Evolutionary conservation across 306 rosid genomes (phyloP), one percentile per base, ranked within the genome.

Genomic region (Astragalus membranaceus): DNA sequence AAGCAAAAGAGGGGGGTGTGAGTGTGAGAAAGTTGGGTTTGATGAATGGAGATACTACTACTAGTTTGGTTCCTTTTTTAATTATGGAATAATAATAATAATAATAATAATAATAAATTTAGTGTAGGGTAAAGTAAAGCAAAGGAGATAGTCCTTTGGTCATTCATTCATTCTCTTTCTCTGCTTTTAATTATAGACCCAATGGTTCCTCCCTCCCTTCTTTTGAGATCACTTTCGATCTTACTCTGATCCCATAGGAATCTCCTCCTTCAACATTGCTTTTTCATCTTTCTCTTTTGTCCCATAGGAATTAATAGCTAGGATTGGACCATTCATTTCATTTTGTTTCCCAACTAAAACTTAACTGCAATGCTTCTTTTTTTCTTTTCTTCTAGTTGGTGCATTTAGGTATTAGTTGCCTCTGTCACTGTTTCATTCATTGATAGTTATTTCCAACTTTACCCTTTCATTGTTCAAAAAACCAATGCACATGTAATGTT

Each of bases 231-330:
- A 48, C 82, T 79, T 82, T 82, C 66, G 48, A 54, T 88, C 89
- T 78, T 68, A 76, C 92, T 84, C 90, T 78, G 88, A 92, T 92
- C 96, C 96, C 90, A 86, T 67, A 81, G 83, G 84, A n/a, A n/a
- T 67, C 11, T 10, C 51, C 73, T 78, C 82, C 55, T 77, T 79
- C 80, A 79, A 69, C 15, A 80, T 71, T 51, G 72, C 79, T 72
- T 69, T 72, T 75, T 57, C 56, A 69, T 78, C 85, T 77, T 68
- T 79, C 84, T 84, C 86, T 78, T 59, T 72, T 75, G 56, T 80
- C 53, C 75, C 57, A 43, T 70, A 71, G 85, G 84, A 81, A 26
- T 26, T 0, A 26, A 26, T 26, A 26, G 3, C 30, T 26, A 26
- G 30, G 3, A 20, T 20, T 20, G 23, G 23, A 20, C 23, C 23